These are phyloP conservation scores for Phaeophleospora eucalypticola DNA, from an alignment of 2,329 filamentous ascomycete species.

Conservation along the genomic window DNA sequence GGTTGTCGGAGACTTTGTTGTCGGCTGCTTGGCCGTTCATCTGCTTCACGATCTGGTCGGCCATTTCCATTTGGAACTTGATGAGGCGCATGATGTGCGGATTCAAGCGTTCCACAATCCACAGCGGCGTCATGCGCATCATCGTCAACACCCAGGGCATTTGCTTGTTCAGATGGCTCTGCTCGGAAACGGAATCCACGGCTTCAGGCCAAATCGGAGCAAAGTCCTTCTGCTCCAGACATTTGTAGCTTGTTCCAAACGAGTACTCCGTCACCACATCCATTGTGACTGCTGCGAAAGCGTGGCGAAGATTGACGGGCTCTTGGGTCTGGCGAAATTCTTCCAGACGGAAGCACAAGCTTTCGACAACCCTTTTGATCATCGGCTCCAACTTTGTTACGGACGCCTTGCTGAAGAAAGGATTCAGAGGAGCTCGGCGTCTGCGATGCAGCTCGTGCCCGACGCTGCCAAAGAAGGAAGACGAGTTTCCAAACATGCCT, in stretches of 20 bases:
- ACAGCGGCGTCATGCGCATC: constrained; percentile 9
- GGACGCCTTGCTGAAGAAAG: constrained; percentile 12
- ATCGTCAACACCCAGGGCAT: constrained; percentile 9
- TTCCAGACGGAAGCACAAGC: constrained; percentile 9
- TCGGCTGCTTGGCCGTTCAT: constrained; percentile 6
- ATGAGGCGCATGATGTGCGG: constrained; percentile 12
- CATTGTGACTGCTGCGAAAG: constrained; percentile 10
- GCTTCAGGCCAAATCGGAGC: constrained; percentile 11
- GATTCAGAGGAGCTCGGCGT: constrained; percentile 13
- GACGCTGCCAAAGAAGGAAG: constrained; percentile 5
- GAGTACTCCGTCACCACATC: constrained; percentile 14
- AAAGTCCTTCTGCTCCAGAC: constrained; percentile 10
- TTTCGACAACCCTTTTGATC: constrained; percentile 6
- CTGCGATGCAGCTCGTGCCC: constrained; percentile 11
- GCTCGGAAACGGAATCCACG: constrained; percentile 8
- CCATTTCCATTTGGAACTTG: constrained; percentile 9
- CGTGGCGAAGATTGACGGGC: constrained; percentile 12
- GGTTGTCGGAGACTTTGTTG: constrained; percentile 5
- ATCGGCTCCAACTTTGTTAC: constrained; percentile 10
- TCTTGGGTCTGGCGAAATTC: constrained; percentile 4
- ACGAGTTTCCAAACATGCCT: constrained; percentile 12
- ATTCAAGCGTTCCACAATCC: constrained; percentile 10
- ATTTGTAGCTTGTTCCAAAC: constrained; percentile 8
- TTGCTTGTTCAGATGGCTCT: constrained; percentile 14
- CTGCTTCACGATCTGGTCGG: constrained; percentile 6